Evolutionary conservation across 2,329 filamentous ascomycete species (phyloP).

Genomic region (Lasiodiplodia citricola): DNA sequence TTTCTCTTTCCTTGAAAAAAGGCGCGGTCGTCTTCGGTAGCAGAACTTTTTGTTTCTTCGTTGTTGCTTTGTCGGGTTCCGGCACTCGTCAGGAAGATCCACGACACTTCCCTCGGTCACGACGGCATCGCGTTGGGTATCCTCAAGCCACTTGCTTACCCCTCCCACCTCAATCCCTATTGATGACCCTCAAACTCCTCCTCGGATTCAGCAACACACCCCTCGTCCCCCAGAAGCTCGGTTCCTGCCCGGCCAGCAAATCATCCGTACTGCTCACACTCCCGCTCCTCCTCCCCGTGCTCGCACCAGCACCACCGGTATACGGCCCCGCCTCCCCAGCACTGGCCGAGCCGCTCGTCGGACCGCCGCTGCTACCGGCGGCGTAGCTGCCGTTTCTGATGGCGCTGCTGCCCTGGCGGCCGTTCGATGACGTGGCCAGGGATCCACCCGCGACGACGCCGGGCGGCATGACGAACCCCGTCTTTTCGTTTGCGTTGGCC

Average conservation of each 20-base stretch:
- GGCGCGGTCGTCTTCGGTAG: no score
- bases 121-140: no score
- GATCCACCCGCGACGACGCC: slow-evolving; percentile 35
- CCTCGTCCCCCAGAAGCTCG: slow-evolving; percentile 68
- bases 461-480: slow-evolving; percentile 35
- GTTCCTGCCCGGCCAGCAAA: slow-evolving; percentile 66
- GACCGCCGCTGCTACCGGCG: slow-evolving; percentile 36
- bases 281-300: slow-evolving; percentile 30
- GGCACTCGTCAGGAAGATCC: no score
- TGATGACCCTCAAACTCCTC: slow-evolving; percentile 72
- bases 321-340: slow-evolving; percentile 19
- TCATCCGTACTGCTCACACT: slow-evolving; percentile 62
- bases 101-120: no score
- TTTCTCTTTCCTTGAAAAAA: no score
- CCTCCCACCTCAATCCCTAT: slow-evolving; percentile 52
- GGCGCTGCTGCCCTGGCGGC: not conserved
- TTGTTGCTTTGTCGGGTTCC: no score
- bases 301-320: slow-evolving; percentile 27
- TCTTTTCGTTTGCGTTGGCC: slow-evolving; percentile 42
- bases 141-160: no score
- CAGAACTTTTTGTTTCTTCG: no score
- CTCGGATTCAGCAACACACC: slow-evolving; percentile 70
- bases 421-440: slow-evolving; percentile 16
- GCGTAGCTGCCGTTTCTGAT: slow-evolving; percentile 31
- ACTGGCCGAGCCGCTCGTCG: slow-evolving; percentile 26